Conservation (phyloP, 805 yeast species). For the Candida xyloterini region DNA sequence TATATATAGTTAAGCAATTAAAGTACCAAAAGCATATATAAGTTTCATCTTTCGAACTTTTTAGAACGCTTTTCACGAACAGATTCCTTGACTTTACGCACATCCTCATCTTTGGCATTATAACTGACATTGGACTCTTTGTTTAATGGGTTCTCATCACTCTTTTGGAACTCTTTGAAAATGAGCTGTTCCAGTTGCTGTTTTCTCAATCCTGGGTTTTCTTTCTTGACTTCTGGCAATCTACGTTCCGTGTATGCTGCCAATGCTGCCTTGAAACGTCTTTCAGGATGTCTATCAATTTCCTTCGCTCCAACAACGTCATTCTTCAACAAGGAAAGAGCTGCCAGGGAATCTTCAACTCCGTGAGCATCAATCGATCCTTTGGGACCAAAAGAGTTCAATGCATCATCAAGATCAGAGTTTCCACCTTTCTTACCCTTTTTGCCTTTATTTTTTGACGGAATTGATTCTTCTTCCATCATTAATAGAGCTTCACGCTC, state of each 20-base stretch:
- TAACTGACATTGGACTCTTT: conserved; percentile 61
- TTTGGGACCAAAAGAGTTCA: conserved; percentile 43
- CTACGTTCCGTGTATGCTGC: conserved; percentile 69
- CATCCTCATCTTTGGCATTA: conserved; percentile 59
- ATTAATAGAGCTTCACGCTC: conserved; percentile 72
- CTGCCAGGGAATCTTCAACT: conserved; percentile 75
- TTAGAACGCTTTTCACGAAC: conserved; percentile 31
- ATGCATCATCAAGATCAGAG: conserved; percentile 61
- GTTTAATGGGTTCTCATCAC: conserved; percentile 81
- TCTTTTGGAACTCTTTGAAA: conserved; percentile 77
- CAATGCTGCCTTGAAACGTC: conserved; percentile 80
- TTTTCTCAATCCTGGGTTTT: conserved; percentile 74
- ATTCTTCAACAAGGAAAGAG: conserved; percentile 61
- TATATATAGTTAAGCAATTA: conserved; percentile 7
- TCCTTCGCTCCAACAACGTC: conserved; percentile 58
- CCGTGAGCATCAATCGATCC: conserved; percentile 65
- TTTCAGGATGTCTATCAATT: conserved; percentile 83
- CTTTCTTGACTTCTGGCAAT: conserved; percentile 69
- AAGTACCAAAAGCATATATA: neutral
- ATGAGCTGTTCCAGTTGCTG: conserved; percentile 74
- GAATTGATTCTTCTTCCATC: conserved; percentile 50
- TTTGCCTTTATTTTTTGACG: conserved; percentile 58
- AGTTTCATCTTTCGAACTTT: conserved; percentile 29
- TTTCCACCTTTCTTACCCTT: conserved; percentile 40
- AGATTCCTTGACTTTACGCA: conserved; percentile 36